Evolutionary conservation across 2,329 filamentous ascomycete species (phyloP).

Genomic region (Didymella pinodella): DNA sequence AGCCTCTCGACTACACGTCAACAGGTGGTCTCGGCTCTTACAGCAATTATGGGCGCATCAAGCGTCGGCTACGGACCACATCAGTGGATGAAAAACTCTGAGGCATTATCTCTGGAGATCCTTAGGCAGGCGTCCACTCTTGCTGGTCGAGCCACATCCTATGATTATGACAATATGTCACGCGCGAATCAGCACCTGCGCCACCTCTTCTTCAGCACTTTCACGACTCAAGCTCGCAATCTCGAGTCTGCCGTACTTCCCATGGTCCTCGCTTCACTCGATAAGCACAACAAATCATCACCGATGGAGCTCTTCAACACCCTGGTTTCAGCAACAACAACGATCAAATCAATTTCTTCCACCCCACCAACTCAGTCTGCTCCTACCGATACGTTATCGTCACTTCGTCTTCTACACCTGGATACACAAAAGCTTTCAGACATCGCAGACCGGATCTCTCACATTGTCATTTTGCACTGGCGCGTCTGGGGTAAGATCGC

Average conservation of each 20-base stretch:
- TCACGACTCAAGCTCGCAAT: conserved; percentile 44
- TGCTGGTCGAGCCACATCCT: conserved; percentile 37
- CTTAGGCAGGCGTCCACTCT: conserved; percentile 52
- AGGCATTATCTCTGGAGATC: conserved; percentile 57
- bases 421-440: conserved; percentile 61
- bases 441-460: conserved; percentile 79
- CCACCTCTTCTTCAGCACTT: conserved; percentile 43
- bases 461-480: conserved; percentile 88
- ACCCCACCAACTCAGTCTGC: conserved; percentile 27
- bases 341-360: conserved; percentile 18
- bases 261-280: conserved; percentile 36
- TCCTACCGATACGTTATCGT: conserved; percentile 36
- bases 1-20: conserved; percentile 27
- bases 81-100: conserved; percentile 52
- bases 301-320: conserved; percentile 56
- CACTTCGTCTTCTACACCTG: conserved; percentile 18
- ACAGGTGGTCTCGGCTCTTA: conserved; percentile 45
- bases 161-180: conserved; percentile 47
- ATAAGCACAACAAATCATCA: conserved; percentile 47
- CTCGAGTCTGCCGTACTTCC: conserved; percentile 38
- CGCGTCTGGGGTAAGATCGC: conserved; percentile 82
- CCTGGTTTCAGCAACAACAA: conserved; percentile 43
- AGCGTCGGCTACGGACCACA: conserved; percentile 37
- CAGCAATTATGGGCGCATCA: conserved; percentile 51
- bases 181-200: conserved; percentile 49